These are phyloP conservation scores for Prosopis cineraria DNA, from an alignment of 306 rosid species.

Conservation along the genomic window DNA sequence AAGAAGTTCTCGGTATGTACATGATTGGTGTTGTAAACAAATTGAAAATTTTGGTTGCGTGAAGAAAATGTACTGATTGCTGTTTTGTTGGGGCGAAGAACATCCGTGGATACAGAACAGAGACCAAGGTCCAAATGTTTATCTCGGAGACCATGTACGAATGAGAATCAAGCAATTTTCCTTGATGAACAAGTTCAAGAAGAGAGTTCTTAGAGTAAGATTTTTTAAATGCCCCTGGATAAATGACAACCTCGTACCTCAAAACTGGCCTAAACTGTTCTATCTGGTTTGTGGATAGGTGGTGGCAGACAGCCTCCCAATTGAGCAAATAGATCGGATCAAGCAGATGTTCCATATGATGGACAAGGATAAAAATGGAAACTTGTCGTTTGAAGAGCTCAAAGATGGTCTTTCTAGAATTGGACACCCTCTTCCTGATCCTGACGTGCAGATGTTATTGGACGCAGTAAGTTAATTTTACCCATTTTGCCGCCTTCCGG, in stretches of 20 bases:
- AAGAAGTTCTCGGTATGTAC: conserved; percentile 82
- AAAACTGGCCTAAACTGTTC: not conserved
- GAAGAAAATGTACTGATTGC: conserved; percentile 34
- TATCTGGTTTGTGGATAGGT: conserved; percentile 48
- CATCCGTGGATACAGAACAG: conserved; percentile 79
- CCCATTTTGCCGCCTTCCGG: not conserved
- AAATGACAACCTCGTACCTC: not conserved
- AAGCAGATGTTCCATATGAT: conserved; percentile 69
- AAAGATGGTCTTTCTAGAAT: conserved; percentile 71
- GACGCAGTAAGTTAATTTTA: conserved; percentile 71
- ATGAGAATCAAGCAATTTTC: conserved; percentile 88
- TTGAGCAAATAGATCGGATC: conserved; percentile 69
- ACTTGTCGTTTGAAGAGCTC: conserved; percentile 81
- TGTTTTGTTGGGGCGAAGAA: conserved; percentile 44
- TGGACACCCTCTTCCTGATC: conserved; percentile 72
- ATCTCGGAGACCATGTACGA: conserved; percentile 82
- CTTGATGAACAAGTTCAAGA: conserved; percentile 90
- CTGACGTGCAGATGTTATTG: conserved; percentile 72
- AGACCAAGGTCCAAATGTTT: conserved; percentile 56
- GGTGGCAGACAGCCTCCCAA: conserved; percentile 83
- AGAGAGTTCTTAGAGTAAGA: conserved; percentile 88
- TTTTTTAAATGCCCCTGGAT: conserved; percentile 11
- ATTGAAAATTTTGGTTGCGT: conserved; percentile 10
- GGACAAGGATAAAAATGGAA: conserved; percentile 87
- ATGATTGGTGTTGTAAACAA: not conserved